phyloP scores from a whole-genome alignment of 2,329 filamentous ascomycete genomes.

The Diaporthe batatas region DNA sequence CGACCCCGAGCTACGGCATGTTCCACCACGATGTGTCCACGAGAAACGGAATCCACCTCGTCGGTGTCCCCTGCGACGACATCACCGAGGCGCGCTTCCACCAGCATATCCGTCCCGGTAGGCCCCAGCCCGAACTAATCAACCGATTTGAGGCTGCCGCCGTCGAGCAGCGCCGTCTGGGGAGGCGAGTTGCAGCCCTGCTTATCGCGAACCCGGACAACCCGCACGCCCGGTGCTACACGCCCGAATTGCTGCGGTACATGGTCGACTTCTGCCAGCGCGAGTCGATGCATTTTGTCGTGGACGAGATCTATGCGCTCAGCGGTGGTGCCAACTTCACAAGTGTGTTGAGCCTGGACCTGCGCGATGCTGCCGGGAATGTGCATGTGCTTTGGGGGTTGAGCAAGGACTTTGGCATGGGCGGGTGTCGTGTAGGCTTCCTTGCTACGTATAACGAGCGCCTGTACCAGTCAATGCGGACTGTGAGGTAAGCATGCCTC shows the following conservation, averaged over 20 bases:
- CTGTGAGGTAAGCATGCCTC: constrained; percentile 30
- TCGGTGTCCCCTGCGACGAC: constrained; percentile 39
- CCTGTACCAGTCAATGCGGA: constrained; percentile 40
- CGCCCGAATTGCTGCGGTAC: constrained; percentile 28
- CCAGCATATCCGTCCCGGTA: constrained; percentile 38
- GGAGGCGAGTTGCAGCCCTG: constrained; percentile 35
- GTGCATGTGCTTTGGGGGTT: constrained; percentile 37
- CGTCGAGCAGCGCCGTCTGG: constrained; percentile 33
- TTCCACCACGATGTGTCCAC: constrained; percentile 37
- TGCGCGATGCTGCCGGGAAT: constrained; percentile 36
- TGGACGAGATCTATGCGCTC: constrained; percentile 41
- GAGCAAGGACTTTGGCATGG: constrained; percentile 40
- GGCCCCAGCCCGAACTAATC: constrained; percentile 36
- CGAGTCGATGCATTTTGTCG: constrained; percentile 38
- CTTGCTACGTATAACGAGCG: constrained; percentile 38
- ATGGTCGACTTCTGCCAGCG: constrained; percentile 37
- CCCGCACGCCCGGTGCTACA: constrained; percentile 37
- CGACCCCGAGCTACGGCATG: constrained; percentile 41
- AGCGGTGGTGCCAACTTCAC: constrained; percentile 32
- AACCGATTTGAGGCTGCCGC: constrained; percentile 32
- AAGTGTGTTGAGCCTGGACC: constrained; percentile 35
- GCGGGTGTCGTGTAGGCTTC: constrained; percentile 37
- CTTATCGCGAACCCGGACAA: constrained; percentile 42
- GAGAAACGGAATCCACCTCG: constrained; percentile 37
- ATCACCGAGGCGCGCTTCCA: constrained; percentile 37